Evolutionary conservation across 352 stramenopile species (phyloP).

Genomic region (Phytophthora citrophthora): DNA sequence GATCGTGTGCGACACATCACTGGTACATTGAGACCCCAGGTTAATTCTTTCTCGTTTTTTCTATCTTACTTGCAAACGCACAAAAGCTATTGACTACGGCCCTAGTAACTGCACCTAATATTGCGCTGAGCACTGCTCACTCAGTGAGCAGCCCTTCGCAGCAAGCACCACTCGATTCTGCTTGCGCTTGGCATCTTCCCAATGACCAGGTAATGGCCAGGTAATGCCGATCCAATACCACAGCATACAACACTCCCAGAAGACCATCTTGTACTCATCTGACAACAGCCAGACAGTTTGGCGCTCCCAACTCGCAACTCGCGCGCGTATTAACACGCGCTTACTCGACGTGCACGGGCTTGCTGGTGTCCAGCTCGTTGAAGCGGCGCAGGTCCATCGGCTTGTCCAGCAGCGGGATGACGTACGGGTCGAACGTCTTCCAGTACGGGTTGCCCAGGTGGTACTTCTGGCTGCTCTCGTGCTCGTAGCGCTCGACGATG

Average conservation of each 20-base stretch:
- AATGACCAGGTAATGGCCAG: not conserved
- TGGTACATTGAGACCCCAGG: too few relatives aligned
- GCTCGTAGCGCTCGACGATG: constrained; percentile 47
- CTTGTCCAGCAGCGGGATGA: constrained; percentile 36
- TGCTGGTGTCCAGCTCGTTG: constrained; percentile 46
- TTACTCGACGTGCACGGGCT: constrained; percentile 29
- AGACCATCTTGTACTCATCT: not conserved
- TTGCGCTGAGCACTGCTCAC: too few relatives aligned
- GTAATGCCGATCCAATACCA: not conserved
- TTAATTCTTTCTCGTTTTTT: too few relatives aligned
- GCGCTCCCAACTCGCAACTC: not conserved
- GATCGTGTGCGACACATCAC: not conserved
- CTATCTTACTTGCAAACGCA: too few relatives aligned
- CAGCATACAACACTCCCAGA: not conserved
- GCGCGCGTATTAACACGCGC: not conserved
- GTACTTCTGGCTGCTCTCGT: constrained; percentile 40
- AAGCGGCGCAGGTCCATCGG: constrained; percentile 38
- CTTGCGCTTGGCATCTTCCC: not conserved
- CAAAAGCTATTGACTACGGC: too few relatives aligned
- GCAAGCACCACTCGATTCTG: not conserved
- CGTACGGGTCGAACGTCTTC: constrained; percentile 37
- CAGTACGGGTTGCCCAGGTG: constrained; percentile 40
- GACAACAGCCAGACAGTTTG: too few relatives aligned
- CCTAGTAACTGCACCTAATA: too few relatives aligned
- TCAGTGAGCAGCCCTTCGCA: too few relatives aligned